Conservation (phyloP, 1,139 yeast genomes). For the Hyphopichia buzzinii region DNA sequence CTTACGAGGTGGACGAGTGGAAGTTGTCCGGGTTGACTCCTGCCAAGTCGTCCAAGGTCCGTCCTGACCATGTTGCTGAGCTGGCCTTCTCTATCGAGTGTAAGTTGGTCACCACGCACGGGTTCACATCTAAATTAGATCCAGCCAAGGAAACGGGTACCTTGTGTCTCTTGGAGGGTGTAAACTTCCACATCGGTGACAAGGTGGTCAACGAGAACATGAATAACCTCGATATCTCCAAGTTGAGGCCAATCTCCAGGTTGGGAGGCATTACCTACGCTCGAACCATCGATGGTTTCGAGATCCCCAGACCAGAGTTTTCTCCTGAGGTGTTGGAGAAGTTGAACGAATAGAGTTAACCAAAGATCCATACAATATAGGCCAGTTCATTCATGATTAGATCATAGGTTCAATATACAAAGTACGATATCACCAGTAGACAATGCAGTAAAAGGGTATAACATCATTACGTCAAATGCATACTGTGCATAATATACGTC, state of each 20-base stretch:
- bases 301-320: slow-evolving; percentile 41
- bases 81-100: slow-evolving; percentile 61
- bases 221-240: slow-evolving; percentile 40
- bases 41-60: slow-evolving; percentile 40
- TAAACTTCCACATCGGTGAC: slow-evolving; percentile 56
- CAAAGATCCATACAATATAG: too few relatives aligned
- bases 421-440: too few relatives aligned
- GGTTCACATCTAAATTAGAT: slow-evolving; percentile 38
- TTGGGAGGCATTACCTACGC: slow-evolving; percentile 56
- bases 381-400: too few relatives aligned
- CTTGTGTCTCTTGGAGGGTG: slow-evolving; percentile 50
- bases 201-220: slow-evolving; percentile 46
- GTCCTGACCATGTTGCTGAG: slow-evolving; percentile 58
- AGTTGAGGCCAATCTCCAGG: slow-evolving; percentile 53
- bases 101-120: slow-evolving; percentile 43
- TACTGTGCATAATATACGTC: too few relatives aligned
- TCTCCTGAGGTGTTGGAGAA: too few relatives aligned
- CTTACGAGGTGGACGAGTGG: slow-evolving; percentile 55
- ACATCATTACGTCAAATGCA: too few relatives aligned
- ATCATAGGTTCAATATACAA: too few relatives aligned
- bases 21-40: slow-evolving; percentile 55
- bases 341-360: too few relatives aligned
- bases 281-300: slow-evolving; percentile 43
- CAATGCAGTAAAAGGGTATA: too few relatives aligned
- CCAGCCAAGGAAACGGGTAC: slow-evolving; percentile 36